Percentiles rank a stretch among this genome's conserved stretches.
These are phyloP conservation scores for Pseudogymnoascus sp. DNA, from an alignment of 2,329 filamentous ascomycete genomes.

Conservation along the genomic window DNA sequence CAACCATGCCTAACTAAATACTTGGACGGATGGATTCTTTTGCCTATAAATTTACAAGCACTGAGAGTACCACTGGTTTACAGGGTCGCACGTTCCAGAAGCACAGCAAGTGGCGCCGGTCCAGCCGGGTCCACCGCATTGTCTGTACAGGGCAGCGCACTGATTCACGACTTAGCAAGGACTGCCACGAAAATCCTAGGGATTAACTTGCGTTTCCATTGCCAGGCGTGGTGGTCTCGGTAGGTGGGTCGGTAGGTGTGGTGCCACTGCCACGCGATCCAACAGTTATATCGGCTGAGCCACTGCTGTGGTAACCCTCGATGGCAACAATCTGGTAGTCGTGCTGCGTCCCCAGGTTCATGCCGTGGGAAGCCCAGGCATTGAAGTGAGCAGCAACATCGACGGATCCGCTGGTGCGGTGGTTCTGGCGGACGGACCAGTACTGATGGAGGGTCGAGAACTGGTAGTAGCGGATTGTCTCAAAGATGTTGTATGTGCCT, in stretches of 20 bases:
- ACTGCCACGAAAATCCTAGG: background rate
- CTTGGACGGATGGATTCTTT: background rate
- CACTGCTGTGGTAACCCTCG: conserved; percentile 44
- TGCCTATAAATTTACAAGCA: background rate
- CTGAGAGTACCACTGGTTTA: background rate
- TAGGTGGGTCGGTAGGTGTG: background rate
- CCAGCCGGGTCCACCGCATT: background rate
- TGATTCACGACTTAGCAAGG: background rate
- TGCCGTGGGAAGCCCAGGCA: conserved; percentile 41
- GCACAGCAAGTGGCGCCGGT: background rate
- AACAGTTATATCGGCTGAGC: conserved; percentile 37
- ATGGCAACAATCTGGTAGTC: conserved; percentile 49
- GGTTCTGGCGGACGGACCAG: conserved; percentile 42
- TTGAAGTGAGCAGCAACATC: conserved; percentile 43
- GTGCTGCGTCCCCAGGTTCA: conserved; percentile 37
- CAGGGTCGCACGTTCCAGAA: background rate
- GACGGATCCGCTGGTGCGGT: conserved; percentile 43
- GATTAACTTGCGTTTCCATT: background rate
- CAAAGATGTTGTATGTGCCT: conserved; percentile 39
- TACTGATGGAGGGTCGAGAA: conserved; percentile 44
- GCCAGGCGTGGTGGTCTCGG: background rate
- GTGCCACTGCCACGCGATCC: background rate
- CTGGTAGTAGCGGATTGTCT: conserved; percentile 27
- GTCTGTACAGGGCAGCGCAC: background rate
- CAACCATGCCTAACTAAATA: background rate